Percentiles rank a stretch among this genome's conserved stretches.
phyloP scores from a whole-genome alignment of 2,329 filamentous ascomycete genomes.

The Fusarium xyrophilum region DNA sequence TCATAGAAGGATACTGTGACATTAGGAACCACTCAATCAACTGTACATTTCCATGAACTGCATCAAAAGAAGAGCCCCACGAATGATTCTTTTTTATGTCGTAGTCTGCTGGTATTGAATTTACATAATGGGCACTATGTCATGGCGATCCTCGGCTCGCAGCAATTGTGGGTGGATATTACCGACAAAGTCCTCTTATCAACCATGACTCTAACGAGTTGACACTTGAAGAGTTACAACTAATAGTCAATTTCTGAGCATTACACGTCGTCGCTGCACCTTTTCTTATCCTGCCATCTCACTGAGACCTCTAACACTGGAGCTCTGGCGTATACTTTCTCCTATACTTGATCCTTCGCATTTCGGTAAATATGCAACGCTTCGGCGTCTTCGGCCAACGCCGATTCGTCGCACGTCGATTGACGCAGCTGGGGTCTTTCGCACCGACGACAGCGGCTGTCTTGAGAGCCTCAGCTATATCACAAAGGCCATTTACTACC shows the following conservation, averaged over 20 bases:
- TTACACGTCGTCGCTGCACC: too few relatives aligned
- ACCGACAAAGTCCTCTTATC: constrained; percentile 34
- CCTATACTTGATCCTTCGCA: background rate
- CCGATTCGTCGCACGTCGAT: constrained; percentile 37
- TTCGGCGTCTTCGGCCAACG: constrained; percentile 39
- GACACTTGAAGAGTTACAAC: background rate
- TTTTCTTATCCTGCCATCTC: background rate
- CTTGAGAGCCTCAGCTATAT: constrained; percentile 4
- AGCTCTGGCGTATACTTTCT: background rate
- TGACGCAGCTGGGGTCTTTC: constrained; percentile 25
- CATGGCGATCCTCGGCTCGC: constrained; percentile 27
- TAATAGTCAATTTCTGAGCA: background rate
- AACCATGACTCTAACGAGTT: constrained; percentile 22
- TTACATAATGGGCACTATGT: background rate
- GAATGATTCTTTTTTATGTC: background rate
- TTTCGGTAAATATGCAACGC: constrained; percentile 30
- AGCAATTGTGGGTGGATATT: constrained; percentile 37
- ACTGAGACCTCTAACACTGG: background rate
- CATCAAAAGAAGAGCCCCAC: background rate
- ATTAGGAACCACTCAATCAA: constrained; percentile 43
- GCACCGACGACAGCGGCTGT: constrained; percentile 15
- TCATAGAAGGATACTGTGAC: constrained; percentile 35
- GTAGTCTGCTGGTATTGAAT: background rate
- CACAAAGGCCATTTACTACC: constrained; percentile 19
- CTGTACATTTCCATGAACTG: constrained; percentile 28